Evolutionary conservation across 192 early-diverging fungal genomes (phyloP), one percentile per base, ranked within the genome.

Genomic region (Backusella liffmaniae): DNA sequence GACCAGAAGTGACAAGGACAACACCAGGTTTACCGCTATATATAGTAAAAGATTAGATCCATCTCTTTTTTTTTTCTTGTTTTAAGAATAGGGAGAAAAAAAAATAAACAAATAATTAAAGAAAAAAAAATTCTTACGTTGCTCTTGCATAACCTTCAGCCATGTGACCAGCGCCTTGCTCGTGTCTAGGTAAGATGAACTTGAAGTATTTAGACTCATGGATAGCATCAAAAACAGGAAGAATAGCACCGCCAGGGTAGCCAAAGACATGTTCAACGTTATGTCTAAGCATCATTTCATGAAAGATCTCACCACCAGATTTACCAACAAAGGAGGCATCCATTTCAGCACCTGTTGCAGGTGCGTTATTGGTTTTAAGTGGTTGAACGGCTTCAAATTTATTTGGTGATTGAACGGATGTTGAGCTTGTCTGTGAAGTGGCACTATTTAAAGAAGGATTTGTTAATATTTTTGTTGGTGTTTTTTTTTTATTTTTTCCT

Each of bases 141-240:
- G 92, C 96, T 82, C 94, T 91, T 16, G 96, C 96, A 82, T 98
- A 99, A 21, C 94, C 98, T 84, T 99, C 94, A 6, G 98, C 96
- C 94, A 98, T 98, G 76, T 99, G 98, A 5, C 98, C 98, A 35
- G 96, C 96, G 70, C 98, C 98, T 84, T 99, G 98, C 80, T 99
- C 98, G 78, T 98, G 97, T 79, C 98, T 85, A 66, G 98, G 96
- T 42, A 99, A 88, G 73, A 99, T 88, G 84, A 98, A 99, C 77
- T 99, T 90, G 84, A 99, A 99, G 80, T 99, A 94, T 70, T 91
- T 90, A 68, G 92, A 94, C 80, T 98, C 92, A 87, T 99, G 90
- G 82, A 99, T 99, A 46, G 98, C 98, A 84, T 99, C 98, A 82
- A 97, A 98, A 13, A 99, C 97, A 10, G 98, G 98, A 78, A 99